phyloP scores from a whole-genome alignment of 2,329 filamentous ascomycete genomes.

The Aspergillus sp. region DNA sequence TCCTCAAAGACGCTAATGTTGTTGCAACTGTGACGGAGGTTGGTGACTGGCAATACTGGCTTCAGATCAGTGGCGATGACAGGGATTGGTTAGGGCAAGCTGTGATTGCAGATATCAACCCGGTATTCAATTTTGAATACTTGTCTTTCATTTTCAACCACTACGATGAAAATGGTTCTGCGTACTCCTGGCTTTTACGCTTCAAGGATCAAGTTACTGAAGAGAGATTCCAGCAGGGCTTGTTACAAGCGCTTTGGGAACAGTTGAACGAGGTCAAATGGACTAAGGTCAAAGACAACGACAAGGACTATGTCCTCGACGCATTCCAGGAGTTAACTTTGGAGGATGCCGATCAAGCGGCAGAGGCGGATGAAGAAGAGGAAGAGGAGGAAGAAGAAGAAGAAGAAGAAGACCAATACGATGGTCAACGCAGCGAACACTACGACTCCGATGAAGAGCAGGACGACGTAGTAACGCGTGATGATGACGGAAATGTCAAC shows the following conservation, averaged over 20 bases:
- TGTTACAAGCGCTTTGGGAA: conserved; percentile 97
- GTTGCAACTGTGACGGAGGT: conserved; percentile 81
- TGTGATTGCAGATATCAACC: conserved; percentile 89
- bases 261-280: conserved; percentile 93
- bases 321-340: conserved; percentile 94
- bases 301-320: conserved; percentile 91
- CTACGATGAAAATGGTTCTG: conserved; percentile 83
- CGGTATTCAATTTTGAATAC: conserved; percentile 98
- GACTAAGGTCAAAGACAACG: conserved; percentile 88
- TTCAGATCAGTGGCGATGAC: conserved; percentile 77
- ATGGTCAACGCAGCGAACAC: conserved; percentile 71
- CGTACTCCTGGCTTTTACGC: conserved; percentile 92
- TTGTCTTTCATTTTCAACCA: conserved; percentile 99
- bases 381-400: conserved; percentile 51
- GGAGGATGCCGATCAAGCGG: conserved; percentile 66
- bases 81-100: conserved; percentile 86
- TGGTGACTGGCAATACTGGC: conserved; percentile 93
- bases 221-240: conserved; percentile 86
- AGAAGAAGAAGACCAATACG: conserved; percentile 63
- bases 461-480: conserved; percentile 69
- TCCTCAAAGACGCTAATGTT: conserved; percentile 75
- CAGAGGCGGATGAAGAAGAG: conserved; percentile 58
- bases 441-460: conserved; percentile 80
- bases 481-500: conserved; percentile 83
- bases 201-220: conserved; percentile 83